phyloP scores from a whole-genome alignment of 1,284 basidiomycete species.

The Marasmius tenuissimus region DNA sequence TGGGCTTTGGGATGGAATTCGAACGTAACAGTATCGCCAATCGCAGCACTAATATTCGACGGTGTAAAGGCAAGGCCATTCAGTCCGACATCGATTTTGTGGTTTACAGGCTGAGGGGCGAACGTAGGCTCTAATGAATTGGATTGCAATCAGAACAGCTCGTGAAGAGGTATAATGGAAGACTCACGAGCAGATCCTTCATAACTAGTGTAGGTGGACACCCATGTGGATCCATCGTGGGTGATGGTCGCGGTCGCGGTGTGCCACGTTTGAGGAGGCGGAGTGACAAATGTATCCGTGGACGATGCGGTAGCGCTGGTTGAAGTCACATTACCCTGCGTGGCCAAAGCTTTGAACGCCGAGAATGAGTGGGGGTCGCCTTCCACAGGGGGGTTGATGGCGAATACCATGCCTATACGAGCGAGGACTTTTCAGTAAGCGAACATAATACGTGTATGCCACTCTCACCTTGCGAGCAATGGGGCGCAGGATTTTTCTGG shows the following conservation, averaged over 20 bases:
- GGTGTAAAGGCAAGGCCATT: constrained; percentile 39
- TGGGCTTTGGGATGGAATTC: constrained; percentile 43
- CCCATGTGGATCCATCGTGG: constrained; percentile 28
- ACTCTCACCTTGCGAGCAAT: constrained; percentile 11
- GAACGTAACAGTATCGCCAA: constrained; percentile 43
- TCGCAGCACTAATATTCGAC: constrained; percentile 42
- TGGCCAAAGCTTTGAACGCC: constrained; percentile 42
- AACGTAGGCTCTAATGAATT: constrained; percentile 29
- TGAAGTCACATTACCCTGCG: constrained; percentile 32
- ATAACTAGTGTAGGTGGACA: constrained; percentile 40
- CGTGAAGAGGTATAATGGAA: not conserved
- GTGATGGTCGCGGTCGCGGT: constrained; percentile 38
- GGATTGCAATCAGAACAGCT: not conserved
- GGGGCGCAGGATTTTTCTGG: constrained; percentile 23
- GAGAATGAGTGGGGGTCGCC: constrained; percentile 42
- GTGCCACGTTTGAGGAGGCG: constrained; percentile 33
- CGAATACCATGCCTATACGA: constrained; percentile 52
- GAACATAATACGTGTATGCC: constrained; percentile 21
- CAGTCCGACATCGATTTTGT: constrained; percentile 41
- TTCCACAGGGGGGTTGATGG: constrained; percentile 46
- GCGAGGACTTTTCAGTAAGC: not conserved
- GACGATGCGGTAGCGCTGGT: constrained; percentile 15
- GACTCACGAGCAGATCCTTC: constrained; percentile 34
- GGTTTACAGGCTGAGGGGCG: constrained; percentile 31
- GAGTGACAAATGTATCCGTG: constrained; percentile 27